Evolutionary conservation across 495 filamentous ascomycete genomes (phyloP).

Genomic region (Penicillium lividum): DNA sequence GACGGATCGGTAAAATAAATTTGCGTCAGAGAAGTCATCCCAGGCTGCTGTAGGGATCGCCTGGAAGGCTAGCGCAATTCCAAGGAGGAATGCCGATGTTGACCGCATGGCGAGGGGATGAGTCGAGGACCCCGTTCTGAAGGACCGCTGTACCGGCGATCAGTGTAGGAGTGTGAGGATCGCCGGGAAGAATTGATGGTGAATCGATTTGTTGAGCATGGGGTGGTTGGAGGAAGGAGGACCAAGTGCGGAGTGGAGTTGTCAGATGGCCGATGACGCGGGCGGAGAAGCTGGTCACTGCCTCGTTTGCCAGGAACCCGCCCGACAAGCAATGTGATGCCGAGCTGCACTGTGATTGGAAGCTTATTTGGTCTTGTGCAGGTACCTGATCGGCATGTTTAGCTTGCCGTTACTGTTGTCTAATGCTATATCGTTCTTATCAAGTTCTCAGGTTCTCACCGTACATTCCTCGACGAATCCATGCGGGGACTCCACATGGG

Average conservation of each 20-base stretch:
- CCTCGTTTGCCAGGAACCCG: constrained; percentile 21
- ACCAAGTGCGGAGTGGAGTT: constrained; percentile 21
- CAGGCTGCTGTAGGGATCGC: constrained; percentile 27
- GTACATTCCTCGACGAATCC: background rate
- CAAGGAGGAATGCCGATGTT: constrained; percentile 25
- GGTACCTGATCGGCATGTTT: background rate
- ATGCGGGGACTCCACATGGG: background rate
- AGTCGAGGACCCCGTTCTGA: constrained; percentile 11
- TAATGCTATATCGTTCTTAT: too few species aligned
- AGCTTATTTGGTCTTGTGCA: background rate
- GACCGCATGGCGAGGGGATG: constrained; percentile 35
- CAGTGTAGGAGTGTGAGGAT: constrained; percentile 14
- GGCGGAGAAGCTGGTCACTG: constrained; percentile 32
- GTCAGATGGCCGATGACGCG: constrained; percentile 41
- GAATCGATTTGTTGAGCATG: constrained; percentile 10
- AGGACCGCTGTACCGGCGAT: constrained; percentile 11
- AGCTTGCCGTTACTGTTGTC: too few species aligned
- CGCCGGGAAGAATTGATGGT: constrained; percentile 14
- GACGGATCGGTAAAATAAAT: constrained; percentile 39
- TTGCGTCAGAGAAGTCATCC: constrained; percentile 36
- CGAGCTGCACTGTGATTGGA: background rate
- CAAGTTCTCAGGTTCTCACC: too few species aligned
- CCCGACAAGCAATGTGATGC: background rate
- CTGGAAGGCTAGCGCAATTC: constrained; percentile 29
- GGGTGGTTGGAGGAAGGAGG: constrained; percentile 5